Base-by-base conservation (phyloP, 176 grass and related monocot species). In the Eremochloa ophiuroides region DNA sequence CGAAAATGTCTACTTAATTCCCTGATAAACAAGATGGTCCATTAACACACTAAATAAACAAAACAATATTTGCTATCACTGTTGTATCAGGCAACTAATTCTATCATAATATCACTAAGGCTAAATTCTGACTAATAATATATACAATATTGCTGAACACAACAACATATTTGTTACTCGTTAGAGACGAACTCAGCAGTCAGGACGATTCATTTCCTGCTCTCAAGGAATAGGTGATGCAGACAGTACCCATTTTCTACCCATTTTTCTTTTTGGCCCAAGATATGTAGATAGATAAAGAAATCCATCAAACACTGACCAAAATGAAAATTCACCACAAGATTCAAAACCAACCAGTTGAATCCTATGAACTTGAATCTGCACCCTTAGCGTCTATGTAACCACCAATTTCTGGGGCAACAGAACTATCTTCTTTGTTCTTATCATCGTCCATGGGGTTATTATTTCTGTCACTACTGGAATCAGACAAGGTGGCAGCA, bases 401-500 rank as follows among this genome's bases (percentile, higher is more conserved):
- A 80, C 64, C 79, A 46, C 81, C 76, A 81, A 37, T 60, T 17
- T 67, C 33, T 29, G 23, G 66, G 74, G 67, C 82, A 84, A 80
- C 77, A 51, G 80, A 67, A 66, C 76, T 63, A 56, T 70, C 76
- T 34, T 65, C 87, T 83, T 72, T 74, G 73, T 78, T 94, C 53
- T 82, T n/a, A n/a, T n/a, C 63, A 18, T 90, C 91, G 12, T 80
- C 85, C 27, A 84, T 53, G 22, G 72, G 46, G 13, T 29, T 66
- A 58, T 88, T 82, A 74, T 91, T 84, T 51, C 55, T 69, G 27
- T 91, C 89, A 56, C 81, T 83, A 76, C 82, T 95, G 10, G 92
- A 98, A 88, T 86, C 85, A 56, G 95, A 94, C 26, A 88, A 86
- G 14, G 82, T 69, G 39, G 84, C 63, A 76, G 66, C 60, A 85